A percentile compares a stretch with the other conserved stretches of the same genome.
Evolutionary conservation across 495 filamentous ascomycete genomes (phyloP).

Genomic region (Letharia lupina): DNA sequence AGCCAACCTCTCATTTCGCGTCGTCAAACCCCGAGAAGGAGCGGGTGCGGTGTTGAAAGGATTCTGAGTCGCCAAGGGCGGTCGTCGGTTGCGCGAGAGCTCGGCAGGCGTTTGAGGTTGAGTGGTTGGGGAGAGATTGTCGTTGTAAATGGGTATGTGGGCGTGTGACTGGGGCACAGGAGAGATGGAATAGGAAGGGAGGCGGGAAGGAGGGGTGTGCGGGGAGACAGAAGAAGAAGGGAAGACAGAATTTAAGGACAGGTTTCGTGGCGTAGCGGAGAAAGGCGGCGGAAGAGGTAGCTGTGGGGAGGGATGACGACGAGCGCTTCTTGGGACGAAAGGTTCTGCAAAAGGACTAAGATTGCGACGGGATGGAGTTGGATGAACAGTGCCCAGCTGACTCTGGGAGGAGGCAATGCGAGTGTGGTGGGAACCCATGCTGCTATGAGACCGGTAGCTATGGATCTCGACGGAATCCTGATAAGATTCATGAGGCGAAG

Average conservation of each 20-base stretch:
- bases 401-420: constrained; percentile 18
- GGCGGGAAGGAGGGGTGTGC: constrained; percentile 10
- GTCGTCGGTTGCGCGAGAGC: constrained; percentile 30
- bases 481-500: not conserved
- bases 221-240: constrained; percentile 21
- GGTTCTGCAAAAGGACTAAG: constrained; percentile 12
- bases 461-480: not conserved
- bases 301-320: constrained; percentile 16
- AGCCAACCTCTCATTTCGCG: not conserved
- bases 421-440: constrained; percentile 17
- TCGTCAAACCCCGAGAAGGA: not conserved
- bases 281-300: constrained; percentile 36
- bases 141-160: constrained; percentile 39
- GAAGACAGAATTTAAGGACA: constrained; percentile 3
- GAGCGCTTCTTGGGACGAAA: constrained; percentile 17
- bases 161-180: constrained; percentile 5
- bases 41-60: constrained; percentile 21
- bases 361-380: constrained; percentile 11
- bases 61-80: constrained; percentile 8
- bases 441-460: constrained; percentile 18
- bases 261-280: constrained; percentile 28
- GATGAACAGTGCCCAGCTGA: constrained; percentile 12
- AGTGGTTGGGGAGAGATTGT: constrained; percentile 38
- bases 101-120: constrained; percentile 51
- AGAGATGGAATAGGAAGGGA: not conserved